Percentiles rank a stretch among this genome's conserved stretches.
These are phyloP conservation scores for Gryganskiella cystojenkinii DNA, from an alignment of 192 early-diverging fungal genomes.

Conservation along the genomic window DNA sequence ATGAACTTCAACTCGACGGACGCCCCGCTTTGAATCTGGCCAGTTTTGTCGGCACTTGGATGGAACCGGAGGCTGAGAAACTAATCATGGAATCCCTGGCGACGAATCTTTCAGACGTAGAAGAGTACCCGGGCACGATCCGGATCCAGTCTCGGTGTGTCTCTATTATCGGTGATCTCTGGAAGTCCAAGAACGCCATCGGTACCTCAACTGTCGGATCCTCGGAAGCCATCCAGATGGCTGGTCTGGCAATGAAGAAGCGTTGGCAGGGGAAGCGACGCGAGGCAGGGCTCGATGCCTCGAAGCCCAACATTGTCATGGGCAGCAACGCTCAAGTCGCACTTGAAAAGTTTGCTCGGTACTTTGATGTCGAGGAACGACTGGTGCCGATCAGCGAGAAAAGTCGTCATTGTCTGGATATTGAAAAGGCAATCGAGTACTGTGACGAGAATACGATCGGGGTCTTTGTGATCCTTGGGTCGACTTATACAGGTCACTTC, in stretches of 20 bases:
- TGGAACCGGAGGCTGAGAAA: conserved; percentile 83
- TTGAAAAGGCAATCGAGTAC: conserved; percentile 71
- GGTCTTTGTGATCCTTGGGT: conserved; percentile 78
- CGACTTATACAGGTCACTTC: conserved; percentile 81
- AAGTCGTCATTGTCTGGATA: conserved; percentile 63
- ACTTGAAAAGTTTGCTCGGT: conserved; percentile 57
- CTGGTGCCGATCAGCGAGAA: conserved; percentile 21
- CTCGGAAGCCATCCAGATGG: conserved; percentile 84
- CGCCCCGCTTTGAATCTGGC: conserved; percentile 81
- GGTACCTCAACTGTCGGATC: conserved; percentile 81
- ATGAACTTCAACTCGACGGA: conserved; percentile 73
- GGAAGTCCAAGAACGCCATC: conserved; percentile 55
- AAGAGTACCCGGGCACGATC: conserved; percentile 58
- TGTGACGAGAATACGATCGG: conserved; percentile 91
- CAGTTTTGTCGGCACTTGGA: conserved; percentile 68
- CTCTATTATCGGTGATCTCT: conserved; percentile 13
- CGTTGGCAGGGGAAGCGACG: conserved; percentile 71
- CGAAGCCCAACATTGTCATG: conserved; percentile 80
- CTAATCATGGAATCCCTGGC: conserved; percentile 77
- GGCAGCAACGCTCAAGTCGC: conserved; percentile 79
- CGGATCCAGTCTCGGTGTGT: conserved; percentile 51
- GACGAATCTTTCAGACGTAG: conserved; percentile 72
- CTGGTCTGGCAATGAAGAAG: conserved; percentile 80
- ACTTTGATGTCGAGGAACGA: conserved; percentile 66
- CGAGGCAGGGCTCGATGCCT: conserved; percentile 72